These are phyloP conservation scores for Basipetospora sp. DNA, from an alignment of 2,329 filamentous ascomycete genomes.

Conservation along the genomic window DNA sequence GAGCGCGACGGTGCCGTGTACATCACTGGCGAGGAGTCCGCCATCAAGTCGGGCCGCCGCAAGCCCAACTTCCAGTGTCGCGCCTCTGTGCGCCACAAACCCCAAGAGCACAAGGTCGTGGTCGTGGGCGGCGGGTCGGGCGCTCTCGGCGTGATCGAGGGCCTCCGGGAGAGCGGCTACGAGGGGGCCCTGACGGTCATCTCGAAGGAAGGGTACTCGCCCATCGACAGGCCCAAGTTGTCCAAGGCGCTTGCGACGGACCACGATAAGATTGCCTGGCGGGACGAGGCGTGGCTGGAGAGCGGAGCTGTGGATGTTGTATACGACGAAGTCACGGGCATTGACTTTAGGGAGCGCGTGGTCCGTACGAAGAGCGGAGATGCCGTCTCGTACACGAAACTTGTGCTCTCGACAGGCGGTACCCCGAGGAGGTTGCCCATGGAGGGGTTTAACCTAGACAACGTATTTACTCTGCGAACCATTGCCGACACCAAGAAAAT, in stretches of 20 bases:
- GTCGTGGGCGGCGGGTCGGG: constrained; percentile 81
- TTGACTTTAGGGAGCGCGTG: constrained; percentile 62
- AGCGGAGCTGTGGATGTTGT: constrained; percentile 42
- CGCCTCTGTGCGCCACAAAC: constrained; percentile 27
- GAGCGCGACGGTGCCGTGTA: constrained; percentile 76
- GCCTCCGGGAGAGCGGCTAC: constrained; percentile 68
- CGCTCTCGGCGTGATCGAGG: constrained; percentile 66
- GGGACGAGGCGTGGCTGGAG: constrained; percentile 65
- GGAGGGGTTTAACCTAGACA: constrained; percentile 67
- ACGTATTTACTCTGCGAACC: constrained; percentile 72
- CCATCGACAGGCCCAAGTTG: constrained; percentile 87
- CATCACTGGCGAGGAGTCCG: constrained; percentile 62
- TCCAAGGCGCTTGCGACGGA: constrained; percentile 87
- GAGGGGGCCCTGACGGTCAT: constrained; percentile 69
- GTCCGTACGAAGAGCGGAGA: constrained; percentile 63
- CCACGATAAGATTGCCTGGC: constrained; percentile 59
- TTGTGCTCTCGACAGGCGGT: constrained; percentile 81
- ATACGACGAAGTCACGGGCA: constrained; percentile 49
- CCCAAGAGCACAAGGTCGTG: constrained; percentile 53
- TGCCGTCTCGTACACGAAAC: constrained; percentile 65
- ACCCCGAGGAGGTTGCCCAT: constrained; percentile 61
- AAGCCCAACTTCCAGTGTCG: constrained; percentile 60
- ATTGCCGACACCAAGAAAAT: constrained; percentile 69
- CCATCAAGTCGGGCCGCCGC: constrained; percentile 62
- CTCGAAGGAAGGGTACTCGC: constrained; percentile 67